Evolutionary conservation across 495 filamentous ascomycete genomes (phyloP), one percentile per base, ranked within the genome.

Genomic region (Geoglossum glabrum): DNA sequence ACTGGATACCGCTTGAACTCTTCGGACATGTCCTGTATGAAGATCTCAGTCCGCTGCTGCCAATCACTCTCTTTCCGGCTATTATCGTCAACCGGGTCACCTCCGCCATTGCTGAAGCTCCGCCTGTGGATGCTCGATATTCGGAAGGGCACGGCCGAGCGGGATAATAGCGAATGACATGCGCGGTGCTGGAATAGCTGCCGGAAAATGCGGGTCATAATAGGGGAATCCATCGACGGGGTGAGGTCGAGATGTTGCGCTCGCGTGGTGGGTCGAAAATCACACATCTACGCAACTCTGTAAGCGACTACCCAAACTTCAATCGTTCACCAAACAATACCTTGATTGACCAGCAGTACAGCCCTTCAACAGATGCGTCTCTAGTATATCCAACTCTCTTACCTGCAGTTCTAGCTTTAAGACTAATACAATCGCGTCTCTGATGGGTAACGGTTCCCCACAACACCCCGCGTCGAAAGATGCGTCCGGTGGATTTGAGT

Each of bases 1-100:
- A 82, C 78, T 0, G 92, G 90, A 66, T 86, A 95, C 59, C 72
- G 72, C 57, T 76, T 71, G 68, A 83, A 90, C 66, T 97, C 90
- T 50, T 86, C 78, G 6, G 75, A 72, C 70, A 85, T 86, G 66
- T 96, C 85, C 26, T 36, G 28, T 0, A 84, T 79, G 57, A 90
- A 78, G 15, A 81, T 58, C 58, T 84, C 74, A 21, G 77, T 82
- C 45, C 90, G 73, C 68, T 89, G 88, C 68, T 87, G 84, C 92
- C 92, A 98, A 66, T 75, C 68, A 61, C 67, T 78, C 66, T 81
- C 76, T 55, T 68, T 34, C 47, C 61, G 27, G 17, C 60, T 57
- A 45, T 63, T 43, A 34, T 64, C 58, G 28, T 64, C 63, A 52
- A 60, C 10, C 57, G 61, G 62, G 57, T 52, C 47, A 40, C 40